Conservation (phyloP, 768 basidiomycete genomes). For the Strobilomyces confusus region DNA sequence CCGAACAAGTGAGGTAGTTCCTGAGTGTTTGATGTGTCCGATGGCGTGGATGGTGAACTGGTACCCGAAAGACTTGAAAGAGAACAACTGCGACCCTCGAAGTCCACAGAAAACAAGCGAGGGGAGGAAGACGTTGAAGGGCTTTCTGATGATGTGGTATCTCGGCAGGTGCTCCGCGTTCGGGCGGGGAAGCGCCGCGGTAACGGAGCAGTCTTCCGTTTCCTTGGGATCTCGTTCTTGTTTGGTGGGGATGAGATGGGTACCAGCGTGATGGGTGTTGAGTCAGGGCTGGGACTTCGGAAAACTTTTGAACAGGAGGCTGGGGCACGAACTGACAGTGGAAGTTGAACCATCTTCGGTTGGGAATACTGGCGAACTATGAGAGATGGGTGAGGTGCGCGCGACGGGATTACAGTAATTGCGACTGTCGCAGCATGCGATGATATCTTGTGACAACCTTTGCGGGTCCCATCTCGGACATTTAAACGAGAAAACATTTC, state of each 20-base stretch:
- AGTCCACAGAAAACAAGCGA: neutral
- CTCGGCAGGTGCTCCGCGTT: neutral
- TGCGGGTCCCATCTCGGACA: conserved; percentile 7
- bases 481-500: conserved; percentile 16
- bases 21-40: neutral
- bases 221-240: neutral
- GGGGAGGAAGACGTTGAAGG: conserved; percentile 6
- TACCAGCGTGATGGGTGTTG: conserved; percentile 10
- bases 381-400: conserved; percentile 17
- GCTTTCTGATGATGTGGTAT: conserved; percentile 4
- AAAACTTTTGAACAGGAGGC: neutral
- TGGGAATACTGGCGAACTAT: neutral
- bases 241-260: neutral
- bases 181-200: conserved; percentile 6
- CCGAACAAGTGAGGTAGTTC: neutral
- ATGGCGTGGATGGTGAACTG: neutral
- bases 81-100: neutral
- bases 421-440: conserved; percentile 15
- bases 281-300: neutral
- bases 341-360: neutral
- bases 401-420: conserved; percentile 12
- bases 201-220: conserved; percentile 6
- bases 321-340: neutral
- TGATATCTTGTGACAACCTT: neutral
- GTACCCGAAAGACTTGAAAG: conserved; percentile 4